Base-by-base conservation (phyloP, 768 basidiomycete species). In the Grammothele lineata region DNA sequence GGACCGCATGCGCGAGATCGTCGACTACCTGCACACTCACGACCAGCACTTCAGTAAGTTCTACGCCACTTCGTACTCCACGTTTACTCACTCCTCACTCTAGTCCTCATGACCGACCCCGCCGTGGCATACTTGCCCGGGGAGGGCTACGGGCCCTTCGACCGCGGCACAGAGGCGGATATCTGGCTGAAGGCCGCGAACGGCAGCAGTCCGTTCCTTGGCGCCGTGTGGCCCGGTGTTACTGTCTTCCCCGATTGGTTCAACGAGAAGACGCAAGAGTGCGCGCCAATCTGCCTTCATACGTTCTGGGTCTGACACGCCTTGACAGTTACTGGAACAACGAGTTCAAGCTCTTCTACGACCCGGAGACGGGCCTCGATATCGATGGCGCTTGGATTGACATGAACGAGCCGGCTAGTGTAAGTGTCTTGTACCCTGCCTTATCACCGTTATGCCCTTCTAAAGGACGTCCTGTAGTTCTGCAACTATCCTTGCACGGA, bases 301-400 rank as follows among this genome's bases (percentile, higher is more conserved):
- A 25, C 26, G 32, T 45, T n/a, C 19, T 5, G 3, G 21, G 12
- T 36, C 12, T 21, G 15, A 36, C 8, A 2, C 5, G n/a, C 9
- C 14, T 14, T 11, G 22, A 7, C 35, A 81, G 80, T 22, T 81
- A 73, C 57, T 87, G 85, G 85, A 75, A 65, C 2, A 75, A 71
- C 33, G 82, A 85, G 50, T 84, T 83, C 61, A 48, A 67, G 23
- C 40, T 66, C 6, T 83, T 86, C 63, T 83, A 80, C 58, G 69
- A 66, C 49, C 70, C 78, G 0, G 50, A 68, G 11, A 70, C 62
- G 0, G 82, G 82, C 1, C 50, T 87, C 8, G 78, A 85, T 47
- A 84, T 85, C 24, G 82, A 85, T 51, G 84, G 83, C 9, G 75
- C 75, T 15, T 87, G 85, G 86, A 84, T 85, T 21, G 82, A 84